Evolutionary conservation across 345 rosid genomes (phyloP).

Genomic region (Euclidium syriacum): DNA sequence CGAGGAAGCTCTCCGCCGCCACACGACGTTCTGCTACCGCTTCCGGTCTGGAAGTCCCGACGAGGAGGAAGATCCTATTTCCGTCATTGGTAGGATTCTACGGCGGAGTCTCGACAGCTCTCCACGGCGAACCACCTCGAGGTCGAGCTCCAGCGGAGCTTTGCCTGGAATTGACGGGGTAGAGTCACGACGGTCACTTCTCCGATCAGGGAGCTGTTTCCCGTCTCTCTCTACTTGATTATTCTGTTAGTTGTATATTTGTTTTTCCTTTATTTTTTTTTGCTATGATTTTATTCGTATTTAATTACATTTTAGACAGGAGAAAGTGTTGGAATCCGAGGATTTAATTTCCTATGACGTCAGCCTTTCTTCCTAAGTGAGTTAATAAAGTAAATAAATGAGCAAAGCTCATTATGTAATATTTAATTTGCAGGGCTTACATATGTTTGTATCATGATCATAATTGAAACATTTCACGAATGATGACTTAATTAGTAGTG

Average conservation of each 20-base stretch:
- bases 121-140: slow-evolving; percentile 29
- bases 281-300: slow-evolving; percentile 4
- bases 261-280: neutral
- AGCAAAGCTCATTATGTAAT: slow-evolving; percentile 8
- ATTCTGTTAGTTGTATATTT: slow-evolving; percentile 8
- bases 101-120: slow-evolving; percentile 54
- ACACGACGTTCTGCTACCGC: slow-evolving; percentile 50
- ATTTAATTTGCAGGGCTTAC: neutral
- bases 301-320: slow-evolving; percentile 8
- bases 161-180: slow-evolving; percentile 41
- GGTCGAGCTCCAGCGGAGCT: slow-evolving; percentile 30
- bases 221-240: slow-evolving; percentile 47
- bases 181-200: slow-evolving; percentile 30
- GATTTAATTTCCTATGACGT: slow-evolving; percentile 26
- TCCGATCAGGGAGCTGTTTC: slow-evolving; percentile 63
- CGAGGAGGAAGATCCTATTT: slow-evolving; percentile 64
- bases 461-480: no score
- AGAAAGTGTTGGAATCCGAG: slow-evolving; percentile 29
- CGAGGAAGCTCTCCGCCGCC: slow-evolving; percentile 57
- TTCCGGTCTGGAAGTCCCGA: slow-evolving; percentile 32
- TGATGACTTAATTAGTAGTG: neutral
- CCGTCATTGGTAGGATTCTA: slow-evolving; percentile 48
- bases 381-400: slow-evolving; percentile 1
- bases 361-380: slow-evolving; percentile 4
- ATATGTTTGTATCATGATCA: no score